A percentile compares a stretch with the other conserved stretches of the same genome.
phyloP scores from a whole-genome alignment of 352 stramenopile genomes.

The Globisporangium emineosum region DNA sequence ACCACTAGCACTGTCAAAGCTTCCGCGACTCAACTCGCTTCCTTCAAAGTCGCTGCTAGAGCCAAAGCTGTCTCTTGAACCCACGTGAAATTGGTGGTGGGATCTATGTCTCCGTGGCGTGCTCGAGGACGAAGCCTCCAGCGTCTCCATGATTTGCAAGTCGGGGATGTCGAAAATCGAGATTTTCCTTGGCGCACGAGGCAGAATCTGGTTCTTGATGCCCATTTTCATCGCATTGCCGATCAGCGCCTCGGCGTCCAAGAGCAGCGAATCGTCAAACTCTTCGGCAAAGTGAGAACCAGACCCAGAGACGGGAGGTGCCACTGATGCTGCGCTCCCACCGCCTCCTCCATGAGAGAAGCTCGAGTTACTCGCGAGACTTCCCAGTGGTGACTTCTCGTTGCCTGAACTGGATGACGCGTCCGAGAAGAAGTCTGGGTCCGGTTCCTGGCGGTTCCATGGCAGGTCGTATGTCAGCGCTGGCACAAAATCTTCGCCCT shows the following conservation, averaged over 20 bases:
- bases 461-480: slow-evolving; percentile 46
- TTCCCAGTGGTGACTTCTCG: slow-evolving; percentile 12
- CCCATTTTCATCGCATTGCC: slow-evolving; percentile 71
- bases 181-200: slow-evolving; percentile 47
- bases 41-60: slow-evolving; percentile 17
- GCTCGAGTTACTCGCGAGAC: slow-evolving; percentile 4
- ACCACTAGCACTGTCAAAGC: slow-evolving; percentile 10
- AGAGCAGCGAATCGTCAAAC: slow-evolving; percentile 49
- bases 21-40: slow-evolving; percentile 8
- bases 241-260: slow-evolving; percentile 70
- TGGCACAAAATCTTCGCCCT: slow-evolving; percentile 15
- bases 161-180: slow-evolving; percentile 67
- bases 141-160: slow-evolving; percentile 60
- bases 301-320: slow-evolving; percentile 1
- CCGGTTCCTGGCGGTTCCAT: slow-evolving; percentile 47
- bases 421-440: slow-evolving; percentile 22
- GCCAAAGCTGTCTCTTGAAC: slow-evolving; percentile 18
- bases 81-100: slow-evolving; percentile 5
- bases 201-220: slow-evolving; percentile 56
- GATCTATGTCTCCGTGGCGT: slow-evolving; percentile 18
- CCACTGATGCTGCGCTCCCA: neutral
- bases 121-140: slow-evolving; percentile 14
- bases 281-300: slow-evolving; percentile 20
- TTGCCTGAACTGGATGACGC: slow-evolving; percentile 10
- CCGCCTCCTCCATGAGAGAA: slow-evolving; percentile 1